Base-by-base conservation (phyloP, 2,329 filamentous ascomycete genomes). In the Metarhizium anisopliae region DNA sequence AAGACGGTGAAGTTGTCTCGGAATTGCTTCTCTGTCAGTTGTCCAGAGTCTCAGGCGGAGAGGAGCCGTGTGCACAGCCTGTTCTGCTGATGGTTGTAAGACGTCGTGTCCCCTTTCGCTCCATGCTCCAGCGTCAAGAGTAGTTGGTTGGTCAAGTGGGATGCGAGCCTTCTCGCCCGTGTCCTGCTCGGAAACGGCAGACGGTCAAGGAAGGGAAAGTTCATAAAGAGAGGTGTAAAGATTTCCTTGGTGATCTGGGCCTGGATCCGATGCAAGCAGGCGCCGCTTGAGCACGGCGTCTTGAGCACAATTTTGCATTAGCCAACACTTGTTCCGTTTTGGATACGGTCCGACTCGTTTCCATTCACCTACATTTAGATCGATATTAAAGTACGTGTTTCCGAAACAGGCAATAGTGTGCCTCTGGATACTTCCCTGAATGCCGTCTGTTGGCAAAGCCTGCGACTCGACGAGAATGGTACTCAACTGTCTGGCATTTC, bases 1-100 rank as follows among this genome's bases (percentile, higher is more conserved):
- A 67, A 61, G 14, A 74, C 68, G 40, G 70, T 72, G 18, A 72
- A 56, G 47, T 75, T 75, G 52, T 73, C 68, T 16, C 70, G 66
- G 57, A 73, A 68, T 52, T 74, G 70, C 53, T 68, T 66, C 55
- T 73, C 68, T 6, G 60, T 67, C 40, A 67, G 63, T 16, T 55
- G 54, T 4, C 67, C 66, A 4, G 59, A 53, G 7, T 54, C 42
- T 35, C 59, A 47, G 4, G 66, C 65, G 4, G 51, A 55, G n/a
- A 66, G 52, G n/a, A 67, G 59, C 11, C 60, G 56, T 16, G 49
- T 53, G 38, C 63, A 60, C 5, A 68, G 55, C 11, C 55, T 55
- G 40, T 29, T 36, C 20, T 16, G 20, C 4, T 16, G 47, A 10
- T 25, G 16, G 32, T 47, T 25, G 8, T 7, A 14, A 11, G 25